Evolutionary conservation across 805 yeast species (phyloP).

Genomic region (Monosporozyma solicola): DNA sequence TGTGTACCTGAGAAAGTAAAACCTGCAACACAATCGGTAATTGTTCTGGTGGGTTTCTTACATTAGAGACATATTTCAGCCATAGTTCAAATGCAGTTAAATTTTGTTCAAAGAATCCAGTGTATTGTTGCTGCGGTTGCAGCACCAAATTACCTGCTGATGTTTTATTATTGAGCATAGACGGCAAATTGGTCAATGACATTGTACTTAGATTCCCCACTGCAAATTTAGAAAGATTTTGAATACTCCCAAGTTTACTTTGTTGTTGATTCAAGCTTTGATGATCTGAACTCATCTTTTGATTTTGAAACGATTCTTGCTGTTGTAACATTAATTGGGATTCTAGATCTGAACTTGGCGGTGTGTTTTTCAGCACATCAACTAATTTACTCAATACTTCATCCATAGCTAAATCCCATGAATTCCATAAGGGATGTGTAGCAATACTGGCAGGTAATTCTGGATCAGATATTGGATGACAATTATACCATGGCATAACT

Average conservation of each 20-base stretch:
- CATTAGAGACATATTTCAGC: slow-evolving; percentile 82
- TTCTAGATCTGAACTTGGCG: slow-evolving; percentile 24
- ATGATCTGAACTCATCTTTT: not conserved
- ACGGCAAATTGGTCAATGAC: slow-evolving; percentile 28
- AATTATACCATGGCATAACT: slow-evolving; percentile 85
- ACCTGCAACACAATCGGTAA: slow-evolving; percentile 91
- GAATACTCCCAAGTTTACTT: slow-evolving; percentile 15
- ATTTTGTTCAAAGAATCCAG: slow-evolving; percentile 92
- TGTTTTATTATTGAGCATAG: slow-evolving; percentile 1
- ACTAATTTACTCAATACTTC: slow-evolving; percentile 75
- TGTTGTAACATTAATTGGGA: slow-evolving; percentile 20
- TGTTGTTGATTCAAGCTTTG: not conserved
- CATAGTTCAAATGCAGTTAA: slow-evolving; percentile 93
- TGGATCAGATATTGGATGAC: slow-evolving; percentile 93
- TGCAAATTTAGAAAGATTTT: slow-evolving; percentile 24
- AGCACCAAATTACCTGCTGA: slow-evolving; percentile 14
- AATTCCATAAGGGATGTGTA: slow-evolving; percentile 90
- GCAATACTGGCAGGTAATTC: slow-evolving; percentile 75
- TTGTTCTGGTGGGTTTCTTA: slow-evolving; percentile 87
- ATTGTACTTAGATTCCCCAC: slow-evolving; percentile 30
- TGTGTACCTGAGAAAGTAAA: slow-evolving; percentile 83
- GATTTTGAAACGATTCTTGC: slow-evolving; percentile 15
- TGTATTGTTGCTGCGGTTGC: slow-evolving; percentile 57
- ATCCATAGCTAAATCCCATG: slow-evolving; percentile 96
- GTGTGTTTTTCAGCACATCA: slow-evolving; percentile 32